phyloP scores from a whole-genome alignment of 768 basidiomycete genomes.

The Lactarius deliciosus region DNA sequence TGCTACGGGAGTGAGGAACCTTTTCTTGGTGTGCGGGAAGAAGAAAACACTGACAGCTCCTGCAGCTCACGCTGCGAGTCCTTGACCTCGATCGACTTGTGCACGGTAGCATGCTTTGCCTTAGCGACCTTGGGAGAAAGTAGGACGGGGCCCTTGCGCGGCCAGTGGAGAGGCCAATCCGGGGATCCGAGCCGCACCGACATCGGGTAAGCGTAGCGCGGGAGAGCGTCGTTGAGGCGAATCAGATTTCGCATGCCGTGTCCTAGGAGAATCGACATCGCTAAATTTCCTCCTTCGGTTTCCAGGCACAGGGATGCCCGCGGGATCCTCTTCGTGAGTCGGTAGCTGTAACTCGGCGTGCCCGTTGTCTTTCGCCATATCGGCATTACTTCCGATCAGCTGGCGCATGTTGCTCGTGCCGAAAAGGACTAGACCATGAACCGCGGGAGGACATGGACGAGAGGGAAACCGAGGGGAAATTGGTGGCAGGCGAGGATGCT shows the following conservation, averaged over 20 bases:
- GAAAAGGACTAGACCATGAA: slow-evolving; percentile 79
- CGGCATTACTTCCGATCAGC: slow-evolving; percentile 61
- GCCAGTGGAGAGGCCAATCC: slow-evolving; percentile 13
- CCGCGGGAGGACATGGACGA: slow-evolving; percentile 66
- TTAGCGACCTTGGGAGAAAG: slow-evolving; percentile 46
- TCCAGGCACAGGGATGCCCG: slow-evolving; percentile 37
- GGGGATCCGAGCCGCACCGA: slow-evolving; percentile 26
- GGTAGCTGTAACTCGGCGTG: slow-evolving; percentile 31
- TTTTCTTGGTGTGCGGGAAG: background rate
- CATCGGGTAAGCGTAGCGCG: slow-evolving; percentile 52
- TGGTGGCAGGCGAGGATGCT: slow-evolving; percentile 43
- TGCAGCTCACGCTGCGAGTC: slow-evolving; percentile 29
- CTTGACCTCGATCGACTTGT: slow-evolving; percentile 43
- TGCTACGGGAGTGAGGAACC: background rate
- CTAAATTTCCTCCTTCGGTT: slow-evolving; percentile 21
- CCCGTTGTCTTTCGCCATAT: slow-evolving; percentile 43
- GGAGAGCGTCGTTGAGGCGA: slow-evolving; percentile 10
- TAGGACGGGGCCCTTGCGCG: slow-evolving; percentile 36
- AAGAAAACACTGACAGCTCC: slow-evolving; percentile 18
- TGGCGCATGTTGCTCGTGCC: slow-evolving; percentile 65
- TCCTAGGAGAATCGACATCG: slow-evolving; percentile 14
- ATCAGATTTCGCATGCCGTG: slow-evolving; percentile 12
- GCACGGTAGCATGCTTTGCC: slow-evolving; percentile 34
- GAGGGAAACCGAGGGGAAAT: slow-evolving; percentile 42
- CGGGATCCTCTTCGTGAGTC: slow-evolving; percentile 28